Conservation (phyloP, 75 land plant species). For the Cupressus sempervirens region DNA sequence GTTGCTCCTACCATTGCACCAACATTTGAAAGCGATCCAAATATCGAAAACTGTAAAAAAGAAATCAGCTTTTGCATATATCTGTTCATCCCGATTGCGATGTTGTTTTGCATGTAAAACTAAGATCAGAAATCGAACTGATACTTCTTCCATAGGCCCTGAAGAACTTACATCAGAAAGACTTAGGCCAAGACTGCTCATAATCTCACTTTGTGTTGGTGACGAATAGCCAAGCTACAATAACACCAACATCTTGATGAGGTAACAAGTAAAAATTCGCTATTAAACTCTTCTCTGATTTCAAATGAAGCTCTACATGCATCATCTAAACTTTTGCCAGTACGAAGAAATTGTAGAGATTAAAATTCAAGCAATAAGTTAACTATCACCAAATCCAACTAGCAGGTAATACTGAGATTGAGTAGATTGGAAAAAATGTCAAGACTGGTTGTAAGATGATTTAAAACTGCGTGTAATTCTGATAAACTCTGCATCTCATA, state of each 20-base stretch:
- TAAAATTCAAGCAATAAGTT: not conserved
- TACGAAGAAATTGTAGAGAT: not conserved
- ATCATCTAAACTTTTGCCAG: not conserved
- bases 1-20: constrained; percentile 76
- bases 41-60: constrained; percentile 57
- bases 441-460: no score
- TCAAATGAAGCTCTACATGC: not conserved
- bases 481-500: no score
- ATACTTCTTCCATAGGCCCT: not conserved
- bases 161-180: constrained; percentile 50
- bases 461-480: no score
- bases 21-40: constrained; percentile 67
- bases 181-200: constrained; percentile 50
- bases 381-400: not conserved
- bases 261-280: not conserved
- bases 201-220: constrained; percentile 68
- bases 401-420: not conserved
- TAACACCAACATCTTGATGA: not conserved
- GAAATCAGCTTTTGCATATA: not conserved
- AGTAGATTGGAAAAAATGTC: no score
- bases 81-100: not conserved
- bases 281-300: not conserved
- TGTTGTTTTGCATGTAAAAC: not conserved
- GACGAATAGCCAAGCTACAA: constrained; percentile 78
- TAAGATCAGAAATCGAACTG: not conserved